Conservation (phyloP, 495 filamentous ascomycete species). For the Lophiostoma macrostomum region DNA sequence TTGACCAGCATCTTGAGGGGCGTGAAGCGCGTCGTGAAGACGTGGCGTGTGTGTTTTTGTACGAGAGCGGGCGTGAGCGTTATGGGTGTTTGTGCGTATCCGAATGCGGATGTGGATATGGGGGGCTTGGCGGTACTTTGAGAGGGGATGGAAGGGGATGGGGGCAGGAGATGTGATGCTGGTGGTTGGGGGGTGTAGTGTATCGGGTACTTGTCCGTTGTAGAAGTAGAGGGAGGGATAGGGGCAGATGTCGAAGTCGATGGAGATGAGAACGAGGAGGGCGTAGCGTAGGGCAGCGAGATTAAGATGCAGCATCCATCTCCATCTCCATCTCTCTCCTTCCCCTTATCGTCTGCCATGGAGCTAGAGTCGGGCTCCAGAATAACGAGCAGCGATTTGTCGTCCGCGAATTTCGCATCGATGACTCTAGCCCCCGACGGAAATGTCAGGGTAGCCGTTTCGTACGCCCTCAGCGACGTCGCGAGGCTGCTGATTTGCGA, state of each 20-base stretch:
- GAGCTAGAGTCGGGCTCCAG: background rate
- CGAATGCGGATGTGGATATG: background rate
- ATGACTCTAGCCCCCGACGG: constrained; percentile 1
- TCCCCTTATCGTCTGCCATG: background rate
- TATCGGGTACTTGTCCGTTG: no score
- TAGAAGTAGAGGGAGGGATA: no score
- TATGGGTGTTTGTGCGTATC: background rate
- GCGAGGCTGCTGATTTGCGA: constrained; percentile 5
- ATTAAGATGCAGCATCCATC: background rate
- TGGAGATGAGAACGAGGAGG: background rate
- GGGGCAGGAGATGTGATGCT: background rate
- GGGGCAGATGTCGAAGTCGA: background rate
- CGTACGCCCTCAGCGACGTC: constrained; percentile 2
- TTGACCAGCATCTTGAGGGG: constrained; percentile 38
- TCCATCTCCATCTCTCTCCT: background rate
- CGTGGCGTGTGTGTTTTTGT: constrained; percentile 20
- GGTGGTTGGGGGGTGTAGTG: background rate
- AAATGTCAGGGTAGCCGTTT: constrained; percentile 10
- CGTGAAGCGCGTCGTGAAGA: constrained; percentile 31
- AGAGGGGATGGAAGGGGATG: background rate
- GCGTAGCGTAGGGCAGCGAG: constrained; percentile 8
- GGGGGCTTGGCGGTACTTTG: constrained; percentile 3
- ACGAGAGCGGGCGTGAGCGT: background rate
- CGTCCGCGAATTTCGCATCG: constrained; percentile 36
- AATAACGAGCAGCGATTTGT: constrained; percentile 27